Percentiles rank a stretch among this genome's conserved stretches.
These are phyloP conservation scores for Trichoderma pleuroti DNA, from an alignment of 2,329 filamentous ascomycete genomes.

Conservation along the genomic window DNA sequence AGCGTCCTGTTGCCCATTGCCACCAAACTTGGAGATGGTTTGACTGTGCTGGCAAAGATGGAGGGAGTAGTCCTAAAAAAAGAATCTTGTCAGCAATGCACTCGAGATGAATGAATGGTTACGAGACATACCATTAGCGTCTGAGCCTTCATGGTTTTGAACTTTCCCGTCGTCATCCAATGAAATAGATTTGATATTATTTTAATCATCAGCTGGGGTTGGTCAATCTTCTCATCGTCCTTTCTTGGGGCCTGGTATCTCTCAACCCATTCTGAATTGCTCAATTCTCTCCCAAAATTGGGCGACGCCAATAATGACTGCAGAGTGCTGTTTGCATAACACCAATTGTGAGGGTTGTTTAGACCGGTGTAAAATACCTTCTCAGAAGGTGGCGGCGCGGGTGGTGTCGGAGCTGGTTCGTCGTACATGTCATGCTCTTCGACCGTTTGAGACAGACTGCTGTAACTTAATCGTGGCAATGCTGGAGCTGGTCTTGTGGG, in stretches of 20 bases:
- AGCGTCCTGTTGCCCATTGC: constrained; percentile 79
- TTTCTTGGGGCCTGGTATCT: constrained; percentile 67
- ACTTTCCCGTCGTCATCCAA: constrained; percentile 52
- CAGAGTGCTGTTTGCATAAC: constrained; percentile 88
- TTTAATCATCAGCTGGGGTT: constrained; percentile 57
- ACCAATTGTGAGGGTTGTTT: constrained; percentile 76
- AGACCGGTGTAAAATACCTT: constrained; percentile 58
- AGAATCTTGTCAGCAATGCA: not conserved
- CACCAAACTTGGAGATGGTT: constrained; percentile 55
- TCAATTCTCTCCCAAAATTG: constrained; percentile 61
- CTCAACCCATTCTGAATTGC: constrained; percentile 57
- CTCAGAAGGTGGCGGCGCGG: constrained; percentile 33
- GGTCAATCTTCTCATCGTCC: constrained; percentile 49
- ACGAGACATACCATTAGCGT: constrained; percentile 53
- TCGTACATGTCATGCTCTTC: constrained; percentile 36
- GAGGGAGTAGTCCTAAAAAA: constrained; percentile 51
- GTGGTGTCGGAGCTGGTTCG: constrained; percentile 37
- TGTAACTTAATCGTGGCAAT: constrained; percentile 70
- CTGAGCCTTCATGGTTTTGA: constrained; percentile 49
- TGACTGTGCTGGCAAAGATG: constrained; percentile 34
- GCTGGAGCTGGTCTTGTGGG: constrained; percentile 66
- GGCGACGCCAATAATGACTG: constrained; percentile 77
- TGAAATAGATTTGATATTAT: constrained; percentile 58
- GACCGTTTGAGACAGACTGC: constrained; percentile 56
- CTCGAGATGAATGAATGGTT: not conserved